These are phyloP conservation scores for Globisporangium middletonii DNA, from an alignment of 352 stramenopile genomes.

Conservation along the genomic window DNA sequence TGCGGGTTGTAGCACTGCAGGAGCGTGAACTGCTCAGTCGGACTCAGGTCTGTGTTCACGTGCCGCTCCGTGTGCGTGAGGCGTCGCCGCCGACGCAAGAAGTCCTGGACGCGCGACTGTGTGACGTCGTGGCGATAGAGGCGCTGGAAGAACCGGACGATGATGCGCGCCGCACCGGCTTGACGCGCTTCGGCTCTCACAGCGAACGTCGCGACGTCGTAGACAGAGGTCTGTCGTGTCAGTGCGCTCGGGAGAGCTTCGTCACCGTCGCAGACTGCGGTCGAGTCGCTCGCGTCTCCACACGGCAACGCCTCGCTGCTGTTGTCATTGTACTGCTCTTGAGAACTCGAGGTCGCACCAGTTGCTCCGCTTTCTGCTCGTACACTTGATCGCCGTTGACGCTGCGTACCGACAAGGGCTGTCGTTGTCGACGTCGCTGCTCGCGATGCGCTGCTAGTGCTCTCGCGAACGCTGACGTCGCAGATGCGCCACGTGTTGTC, in stretches of 20 bases:
- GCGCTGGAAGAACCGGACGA: constrained; percentile 47
- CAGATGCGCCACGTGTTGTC: constrained; percentile 18
- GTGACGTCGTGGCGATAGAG: constrained; percentile 23
- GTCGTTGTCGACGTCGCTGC: not conserved
- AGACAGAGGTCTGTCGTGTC: not conserved
- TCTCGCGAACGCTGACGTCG: constrained; percentile 6
- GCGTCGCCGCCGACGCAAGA: constrained; percentile 26
- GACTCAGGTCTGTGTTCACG: constrained; percentile 21
- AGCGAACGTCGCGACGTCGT: constrained; percentile 5
- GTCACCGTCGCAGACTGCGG: not conserved
- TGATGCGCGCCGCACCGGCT: constrained; percentile 42
- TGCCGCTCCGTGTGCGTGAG: constrained; percentile 17
- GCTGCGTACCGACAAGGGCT: not conserved
- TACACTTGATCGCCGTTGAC: not conserved
- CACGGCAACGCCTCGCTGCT: not conserved
- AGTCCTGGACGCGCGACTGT: constrained; percentile 18
- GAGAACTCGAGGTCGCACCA: not conserved
- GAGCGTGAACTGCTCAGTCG: constrained; percentile 37
- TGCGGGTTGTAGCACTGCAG: constrained; percentile 64
- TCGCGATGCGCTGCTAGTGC: not conserved
- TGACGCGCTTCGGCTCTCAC: constrained; percentile 19
- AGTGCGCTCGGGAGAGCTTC: not conserved
- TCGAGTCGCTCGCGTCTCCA: not conserved
- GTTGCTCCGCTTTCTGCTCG: not conserved
- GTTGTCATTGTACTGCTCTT: not conserved